A percentile compares a stretch with the other conserved stretches of the same genome.
Conservation (phyloP, 768 basidiomycete genomes). For the Pleurotus ostreatus region DNA sequence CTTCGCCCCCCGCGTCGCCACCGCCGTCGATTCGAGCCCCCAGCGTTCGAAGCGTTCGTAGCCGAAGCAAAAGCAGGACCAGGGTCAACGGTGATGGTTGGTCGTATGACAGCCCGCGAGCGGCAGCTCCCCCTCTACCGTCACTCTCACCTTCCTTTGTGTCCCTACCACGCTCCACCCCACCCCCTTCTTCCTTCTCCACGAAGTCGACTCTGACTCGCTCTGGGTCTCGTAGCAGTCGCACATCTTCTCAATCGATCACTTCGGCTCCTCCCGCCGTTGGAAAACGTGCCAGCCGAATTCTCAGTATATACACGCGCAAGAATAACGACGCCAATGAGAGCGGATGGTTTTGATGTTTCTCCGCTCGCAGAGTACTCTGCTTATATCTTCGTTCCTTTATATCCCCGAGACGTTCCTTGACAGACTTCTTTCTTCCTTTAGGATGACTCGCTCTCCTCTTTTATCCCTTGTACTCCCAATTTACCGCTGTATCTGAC, state of each 20-base stretch:
- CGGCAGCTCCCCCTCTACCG: not conserved
- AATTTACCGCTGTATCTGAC: too few species aligned
- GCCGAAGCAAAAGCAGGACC: not conserved
- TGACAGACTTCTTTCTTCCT: too few species aligned
- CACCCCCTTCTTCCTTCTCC: not conserved
- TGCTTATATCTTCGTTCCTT: too few species aligned
- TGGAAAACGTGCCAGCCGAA: constrained; percentile 1
- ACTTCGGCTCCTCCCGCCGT: not conserved
- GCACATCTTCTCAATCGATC: too few species aligned
- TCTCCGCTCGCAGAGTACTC: too few species aligned
- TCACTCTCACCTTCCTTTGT: constrained; percentile 2
- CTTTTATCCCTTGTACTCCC: too few species aligned
- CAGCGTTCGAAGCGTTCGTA: not conserved
- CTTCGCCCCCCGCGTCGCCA: not conserved
- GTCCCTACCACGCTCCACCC: not conserved
- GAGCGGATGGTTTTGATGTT: too few species aligned
- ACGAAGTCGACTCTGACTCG: not conserved
- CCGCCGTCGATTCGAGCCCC: not conserved
- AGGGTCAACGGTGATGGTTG: not conserved
- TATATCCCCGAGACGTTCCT: too few species aligned
- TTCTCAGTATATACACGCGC: too few species aligned
- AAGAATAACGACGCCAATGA: too few species aligned
- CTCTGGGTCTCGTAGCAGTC: too few species aligned
- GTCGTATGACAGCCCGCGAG: not conserved
- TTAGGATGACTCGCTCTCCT: too few species aligned